A percentile compares a stretch with the other conserved stretches of the same genome.
Conservation (phyloP, 2,329 filamentous ascomycete species). For the Fusarium vanettenii region DNA sequence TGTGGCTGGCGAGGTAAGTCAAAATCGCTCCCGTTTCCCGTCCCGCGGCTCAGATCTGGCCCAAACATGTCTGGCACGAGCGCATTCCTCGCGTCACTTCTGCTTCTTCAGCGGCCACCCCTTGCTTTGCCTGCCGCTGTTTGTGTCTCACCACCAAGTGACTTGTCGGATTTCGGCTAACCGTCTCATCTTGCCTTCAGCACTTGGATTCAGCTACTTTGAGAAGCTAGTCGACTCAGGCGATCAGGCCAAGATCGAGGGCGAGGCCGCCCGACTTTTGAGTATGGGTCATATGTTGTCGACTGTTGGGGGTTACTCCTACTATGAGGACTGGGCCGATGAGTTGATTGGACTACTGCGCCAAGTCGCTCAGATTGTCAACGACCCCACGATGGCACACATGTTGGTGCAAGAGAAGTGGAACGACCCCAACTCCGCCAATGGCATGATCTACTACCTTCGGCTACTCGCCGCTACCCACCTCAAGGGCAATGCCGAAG, state of each 20-base stretch:
- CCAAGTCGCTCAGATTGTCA: constrained; percentile 69
- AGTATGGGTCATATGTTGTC: constrained; percentile 78
- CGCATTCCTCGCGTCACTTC: constrained; percentile 8
- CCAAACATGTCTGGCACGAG: constrained; percentile 11
- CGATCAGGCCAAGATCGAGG: constrained; percentile 72
- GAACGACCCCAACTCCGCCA: constrained; percentile 76
- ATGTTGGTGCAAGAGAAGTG: constrained; percentile 72
- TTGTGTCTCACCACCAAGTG: constrained; percentile 32
- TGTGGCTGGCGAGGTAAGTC: constrained; percentile 96
- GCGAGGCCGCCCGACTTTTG: constrained; percentile 78
- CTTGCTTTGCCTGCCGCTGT: constrained; percentile 26
- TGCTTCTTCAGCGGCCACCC: constrained; percentile 9
- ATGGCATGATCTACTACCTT: constrained; percentile 85
- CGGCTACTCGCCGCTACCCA: constrained; percentile 86
- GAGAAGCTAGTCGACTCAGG: constrained; percentile 81
- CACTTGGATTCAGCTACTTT: constrained; percentile 92
- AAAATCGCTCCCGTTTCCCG: constrained; percentile 23
- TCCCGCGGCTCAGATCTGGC: neutral
- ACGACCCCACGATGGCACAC: constrained; percentile 68
- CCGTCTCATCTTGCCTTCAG: constrained; percentile 57
- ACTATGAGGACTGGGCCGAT: constrained; percentile 84
- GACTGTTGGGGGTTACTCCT: constrained; percentile 76
- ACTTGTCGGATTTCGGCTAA: constrained; percentile 28
- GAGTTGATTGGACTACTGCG: constrained; percentile 77
- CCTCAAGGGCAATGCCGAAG: constrained; percentile 78